Conservation (phyloP, 2,329 filamentous ascomycete species). For the Aspergillus eucalypticola region DNA sequence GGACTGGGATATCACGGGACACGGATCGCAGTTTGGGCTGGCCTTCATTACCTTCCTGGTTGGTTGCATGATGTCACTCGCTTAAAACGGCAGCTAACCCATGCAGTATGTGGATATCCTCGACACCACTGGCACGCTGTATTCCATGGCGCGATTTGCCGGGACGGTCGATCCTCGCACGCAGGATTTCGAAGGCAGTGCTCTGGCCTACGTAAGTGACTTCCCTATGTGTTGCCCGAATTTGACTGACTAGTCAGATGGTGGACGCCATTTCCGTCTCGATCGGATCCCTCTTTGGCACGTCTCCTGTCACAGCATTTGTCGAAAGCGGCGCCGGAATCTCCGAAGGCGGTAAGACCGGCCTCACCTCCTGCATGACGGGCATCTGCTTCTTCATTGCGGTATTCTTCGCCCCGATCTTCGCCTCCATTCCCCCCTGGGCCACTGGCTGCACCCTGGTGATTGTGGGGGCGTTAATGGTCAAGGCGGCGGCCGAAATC, state of each 20-base stretch:
- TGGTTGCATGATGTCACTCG: not conserved
- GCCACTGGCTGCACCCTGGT: conserved; percentile 86
- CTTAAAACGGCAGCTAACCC: not conserved
- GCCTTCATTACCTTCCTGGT: conserved; percentile 80
- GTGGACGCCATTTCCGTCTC: conserved; percentile 79
- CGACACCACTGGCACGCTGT: conserved; percentile 81
- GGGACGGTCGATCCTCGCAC: conserved; percentile 78
- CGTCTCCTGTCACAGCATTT: conserved; percentile 80
- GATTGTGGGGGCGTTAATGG: conserved; percentile 87
- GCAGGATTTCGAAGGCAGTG: conserved; percentile 83
- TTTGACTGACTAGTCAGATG: conserved; percentile 43
- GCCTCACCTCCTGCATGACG: conserved; percentile 75
- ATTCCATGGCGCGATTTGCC: conserved; percentile 85
- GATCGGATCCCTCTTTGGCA: conserved; percentile 75
- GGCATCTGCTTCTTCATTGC: conserved; percentile 84
- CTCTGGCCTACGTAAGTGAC: conserved; percentile 68
- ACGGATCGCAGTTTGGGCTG: conserved; percentile 75
- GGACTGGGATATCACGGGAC: conserved; percentile 68
- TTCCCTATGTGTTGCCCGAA: not conserved
- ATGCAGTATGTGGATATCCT: conserved; percentile 77
- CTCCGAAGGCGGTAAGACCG: conserved; percentile 81
- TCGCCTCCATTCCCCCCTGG: conserved; percentile 86
- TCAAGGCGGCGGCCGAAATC: conserved; percentile 73
- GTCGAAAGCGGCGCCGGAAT: conserved; percentile 90
- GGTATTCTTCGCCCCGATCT: conserved; percentile 87